Evolutionary conservation across 176 grass and related monocot genomes (phyloP), one percentile per base, ranked within the genome.

Genomic region (Lolium multiflorum): DNA sequence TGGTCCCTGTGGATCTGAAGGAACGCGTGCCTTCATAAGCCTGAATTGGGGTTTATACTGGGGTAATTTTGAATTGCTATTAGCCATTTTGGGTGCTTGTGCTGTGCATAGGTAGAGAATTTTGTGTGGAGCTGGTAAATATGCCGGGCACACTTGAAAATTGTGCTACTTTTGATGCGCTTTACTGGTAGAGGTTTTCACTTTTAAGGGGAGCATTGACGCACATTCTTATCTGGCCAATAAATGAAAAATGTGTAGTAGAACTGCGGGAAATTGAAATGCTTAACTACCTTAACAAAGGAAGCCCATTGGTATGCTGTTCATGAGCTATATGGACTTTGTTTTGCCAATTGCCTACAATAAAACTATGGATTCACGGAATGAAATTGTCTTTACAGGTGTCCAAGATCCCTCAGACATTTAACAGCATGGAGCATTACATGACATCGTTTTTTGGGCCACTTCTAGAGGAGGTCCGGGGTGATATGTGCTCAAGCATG

Each of bases 391-490:
- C 16, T 44, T 90, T 82, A 54, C 87, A 94, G 93, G 90, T 94
- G 22, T 26, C 64, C 0, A 92, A 83, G 86, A 90, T 90, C 74
- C 93, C 87, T 62, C 77, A 90, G 17, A 87, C 71, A 21, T 94
- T 94, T 81, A 84, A 28, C 62, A 83, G 73, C 75, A 87, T 82
- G 75, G 93, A 94, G 51, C 76, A 94, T 57, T 94, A 94, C 84
- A 79, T 90, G 81, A 92, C 87, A 14, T 92, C 93, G 6, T 94
- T 90, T 83, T 90, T 92, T 0, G 90, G 80, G 17, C 90, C 93
- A 71, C 90, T 94, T 90, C 74, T 94, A 61, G 93, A 92, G 87
- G 93, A 94, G 71, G 85, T 94, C 12, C 79, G 86, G 9, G 90
- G 71, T 44, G 93, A 94, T 74, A 90, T 94, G 65, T 74, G 37